A percentile compares a stretch with the other conserved stretches of the same genome.
These are phyloP conservation scores for Metschnikowia arizonensis DNA, from an alignment of 805 yeast genomes.

Conservation along the genomic window DNA sequence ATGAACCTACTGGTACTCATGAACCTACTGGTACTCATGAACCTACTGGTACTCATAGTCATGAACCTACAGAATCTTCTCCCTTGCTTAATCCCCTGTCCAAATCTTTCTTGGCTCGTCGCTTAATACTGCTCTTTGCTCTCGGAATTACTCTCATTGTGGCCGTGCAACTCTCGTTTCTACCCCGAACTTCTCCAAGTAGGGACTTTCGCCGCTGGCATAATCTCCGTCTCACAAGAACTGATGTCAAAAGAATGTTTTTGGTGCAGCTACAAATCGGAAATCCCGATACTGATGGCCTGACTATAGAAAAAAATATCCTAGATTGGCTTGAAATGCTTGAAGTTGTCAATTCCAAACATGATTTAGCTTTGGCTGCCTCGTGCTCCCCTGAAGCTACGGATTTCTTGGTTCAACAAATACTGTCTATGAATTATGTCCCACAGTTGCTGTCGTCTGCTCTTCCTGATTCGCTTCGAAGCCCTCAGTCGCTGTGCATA, in stretches of 20 bases:
- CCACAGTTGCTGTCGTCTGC: constrained; percentile 17
- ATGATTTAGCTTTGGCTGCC: constrained; percentile 22
- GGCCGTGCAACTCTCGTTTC: constrained; percentile 62
- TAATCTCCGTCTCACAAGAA: constrained; percentile 57
- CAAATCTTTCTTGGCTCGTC: background rate
- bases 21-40: too few species aligned
- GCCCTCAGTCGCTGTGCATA: constrained; percentile 27
- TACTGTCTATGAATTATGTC: constrained; percentile 28
- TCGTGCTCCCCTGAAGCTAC: constrained; percentile 26
- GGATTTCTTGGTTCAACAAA: constrained; percentile 23
- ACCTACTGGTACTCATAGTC: too few species aligned
- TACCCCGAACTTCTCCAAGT: constrained; percentile 80
- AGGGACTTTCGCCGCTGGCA: constrained; percentile 77
- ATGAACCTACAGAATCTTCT: too few species aligned
- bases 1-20: too few species aligned
- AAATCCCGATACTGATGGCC: constrained; percentile 13
- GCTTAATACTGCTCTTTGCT: constrained; percentile 44
- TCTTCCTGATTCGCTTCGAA: constrained; percentile 9
- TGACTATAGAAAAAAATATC: constrained; percentile 26
- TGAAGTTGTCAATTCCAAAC: constrained; percentile 21
- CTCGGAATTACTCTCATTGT: constrained; percentile 50
- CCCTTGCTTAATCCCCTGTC: too few species aligned
- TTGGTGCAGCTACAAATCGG: constrained; percentile 29
- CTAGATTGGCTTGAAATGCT: constrained; percentile 27
- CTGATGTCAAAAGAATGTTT: constrained; percentile 65